These are phyloP conservation scores for Aspergillus costaricaensis DNA, from an alignment of 2,329 filamentous ascomycete genomes.

Conservation along the genomic window DNA sequence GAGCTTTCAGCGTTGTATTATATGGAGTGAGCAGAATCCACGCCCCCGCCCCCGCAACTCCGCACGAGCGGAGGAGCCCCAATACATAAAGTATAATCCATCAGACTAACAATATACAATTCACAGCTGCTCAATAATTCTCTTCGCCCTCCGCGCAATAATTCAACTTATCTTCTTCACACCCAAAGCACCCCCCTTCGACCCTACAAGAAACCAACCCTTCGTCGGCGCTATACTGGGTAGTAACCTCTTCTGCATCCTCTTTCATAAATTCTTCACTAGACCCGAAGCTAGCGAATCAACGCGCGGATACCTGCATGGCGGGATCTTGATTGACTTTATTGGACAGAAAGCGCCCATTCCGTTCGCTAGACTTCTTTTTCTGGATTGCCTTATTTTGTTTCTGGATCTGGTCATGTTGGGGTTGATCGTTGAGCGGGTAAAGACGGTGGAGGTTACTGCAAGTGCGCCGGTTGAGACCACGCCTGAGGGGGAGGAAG, in stretches of 20 bases:
- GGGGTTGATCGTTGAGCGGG: conserved; percentile 55
- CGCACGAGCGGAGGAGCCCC: too few relatives aligned
- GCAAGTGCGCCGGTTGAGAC: conserved; percentile 11
- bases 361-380: conserved; percentile 54
- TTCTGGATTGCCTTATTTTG: conserved; percentile 57
- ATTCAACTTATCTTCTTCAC: conserved; percentile 62
- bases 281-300: conserved; percentile 55
- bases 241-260: conserved; percentile 58
- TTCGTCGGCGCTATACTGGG: conserved; percentile 57
- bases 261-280: conserved; percentile 58
- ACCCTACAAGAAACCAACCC: conserved; percentile 53
- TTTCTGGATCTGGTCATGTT: conserved; percentile 60
- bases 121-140: conserved; percentile 58
- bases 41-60: neutral
- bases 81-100: too few relatives aligned
- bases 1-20: conserved; percentile 64
- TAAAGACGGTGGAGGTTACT: conserved; percentile 44
- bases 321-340: conserved; percentile 65
- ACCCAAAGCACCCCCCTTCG: conserved; percentile 57
- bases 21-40: conserved; percentile 56
- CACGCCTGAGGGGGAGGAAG: conserved; percentile 5
- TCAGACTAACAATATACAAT: neutral
- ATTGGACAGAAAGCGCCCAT: conserved; percentile 62
- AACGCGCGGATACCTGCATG: conserved; percentile 59
- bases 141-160: conserved; percentile 57